Evolutionary conservation across 2,329 filamentous ascomycete genomes (phyloP).

Genomic region (Penicillium janthinellum): DNA sequence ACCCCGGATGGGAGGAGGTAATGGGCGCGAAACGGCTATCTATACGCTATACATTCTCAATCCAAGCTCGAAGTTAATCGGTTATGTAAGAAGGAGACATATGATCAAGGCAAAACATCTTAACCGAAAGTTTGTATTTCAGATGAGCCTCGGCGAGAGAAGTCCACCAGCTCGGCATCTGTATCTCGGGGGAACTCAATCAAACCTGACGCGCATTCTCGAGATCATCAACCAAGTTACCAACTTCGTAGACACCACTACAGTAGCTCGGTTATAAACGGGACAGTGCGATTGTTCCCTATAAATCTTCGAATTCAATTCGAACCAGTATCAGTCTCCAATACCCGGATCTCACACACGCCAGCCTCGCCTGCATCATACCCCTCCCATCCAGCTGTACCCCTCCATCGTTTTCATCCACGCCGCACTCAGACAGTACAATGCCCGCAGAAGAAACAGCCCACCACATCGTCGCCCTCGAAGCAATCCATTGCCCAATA

Average conservation of each 20-base stretch:
- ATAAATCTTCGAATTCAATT: not conserved
- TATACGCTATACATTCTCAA: no score
- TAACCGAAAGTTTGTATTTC: no score
- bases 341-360: not conserved
- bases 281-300: not conserved
- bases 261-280: not conserved
- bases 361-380: not conserved
- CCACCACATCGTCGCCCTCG: slow-evolving; percentile 49
- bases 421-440: not conserved
- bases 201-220: not conserved
- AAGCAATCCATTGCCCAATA: slow-evolving; percentile 47
- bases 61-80: no score
- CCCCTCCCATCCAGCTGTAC: not conserved
- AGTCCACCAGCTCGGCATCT: no score
- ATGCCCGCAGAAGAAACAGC: not conserved
- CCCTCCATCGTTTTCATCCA: not conserved
- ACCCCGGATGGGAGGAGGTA: not conserved
- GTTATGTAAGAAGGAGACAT: no score
- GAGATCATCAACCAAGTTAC: no score
- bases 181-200: no score
- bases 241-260: not conserved
- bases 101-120: no score
- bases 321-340: not conserved
- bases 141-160: no score
- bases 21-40: not conserved